Conservation (phyloP, 257 asterid genomes). For the Solanum chiquidenum region DNA sequence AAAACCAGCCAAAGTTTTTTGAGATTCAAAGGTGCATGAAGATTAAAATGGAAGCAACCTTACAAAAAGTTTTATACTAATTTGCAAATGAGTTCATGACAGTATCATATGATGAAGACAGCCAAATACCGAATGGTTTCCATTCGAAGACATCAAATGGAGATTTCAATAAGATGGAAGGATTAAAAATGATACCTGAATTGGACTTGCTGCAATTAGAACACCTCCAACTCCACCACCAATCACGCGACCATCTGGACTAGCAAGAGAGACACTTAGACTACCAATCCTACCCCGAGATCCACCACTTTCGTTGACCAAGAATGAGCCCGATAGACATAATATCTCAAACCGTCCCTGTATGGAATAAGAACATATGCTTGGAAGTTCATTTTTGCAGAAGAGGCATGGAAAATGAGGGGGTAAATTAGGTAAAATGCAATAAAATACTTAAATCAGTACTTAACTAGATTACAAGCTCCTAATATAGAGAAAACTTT, state of each 20-base stretch:
- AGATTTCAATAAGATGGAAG: not conserved
- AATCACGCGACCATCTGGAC: conserved; percentile 78
- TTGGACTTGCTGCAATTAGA: conserved; percentile 75
- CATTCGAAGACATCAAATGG: not conserved
- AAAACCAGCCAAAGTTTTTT: not conserved
- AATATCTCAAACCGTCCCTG: conserved; percentile 79
- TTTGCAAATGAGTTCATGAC: not conserved
- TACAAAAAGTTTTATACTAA: not conserved
- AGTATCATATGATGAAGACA: not conserved
- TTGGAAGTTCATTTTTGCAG: not conserved
- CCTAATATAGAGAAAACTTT: not conserved
- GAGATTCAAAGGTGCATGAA: not conserved
- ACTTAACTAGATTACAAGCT: not conserved
- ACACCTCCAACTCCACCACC: conserved; percentile 83
- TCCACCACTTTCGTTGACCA: conserved; percentile 32
- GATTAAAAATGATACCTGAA: conserved; percentile 41
- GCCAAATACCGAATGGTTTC: not conserved
- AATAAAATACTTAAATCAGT: not conserved
- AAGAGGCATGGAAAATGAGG: not conserved
- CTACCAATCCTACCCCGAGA: conserved; percentile 51
- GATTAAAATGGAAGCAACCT: not conserved
- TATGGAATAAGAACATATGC: conserved; percentile 5
- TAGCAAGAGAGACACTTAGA: conserved; percentile 53
- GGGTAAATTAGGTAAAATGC: not conserved
- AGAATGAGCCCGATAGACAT: conserved; percentile 63